Conservation (phyloP, 305 asterid species). For the Vinca major region DNA sequence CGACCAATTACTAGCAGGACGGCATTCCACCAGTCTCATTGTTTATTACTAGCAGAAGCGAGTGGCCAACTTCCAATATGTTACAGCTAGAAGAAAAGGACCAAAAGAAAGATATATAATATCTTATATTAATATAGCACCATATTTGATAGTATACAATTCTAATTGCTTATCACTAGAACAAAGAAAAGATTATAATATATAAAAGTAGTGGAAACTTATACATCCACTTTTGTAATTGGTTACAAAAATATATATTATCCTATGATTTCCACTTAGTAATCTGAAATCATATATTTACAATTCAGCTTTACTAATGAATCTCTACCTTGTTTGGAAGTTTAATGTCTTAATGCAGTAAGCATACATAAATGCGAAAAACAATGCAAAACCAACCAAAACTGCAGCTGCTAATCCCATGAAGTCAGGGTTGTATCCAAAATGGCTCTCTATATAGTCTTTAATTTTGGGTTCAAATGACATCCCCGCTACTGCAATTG, state of each 20-base stretch:
- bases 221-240: not conserved
- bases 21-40: too few relatives aligned
- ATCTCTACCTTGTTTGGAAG: slow-evolving; percentile 61
- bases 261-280: not conserved
- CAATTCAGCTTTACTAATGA: slow-evolving; percentile 5
- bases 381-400: slow-evolving; percentile 59
- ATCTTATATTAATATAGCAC: not conserved
- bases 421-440: slow-evolving; percentile 60
- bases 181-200: not conserved
- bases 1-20: too few relatives aligned
- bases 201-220: not conserved
- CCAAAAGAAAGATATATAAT: not conserved
- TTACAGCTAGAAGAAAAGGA: too few relatives aligned
- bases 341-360: slow-evolving; percentile 67
- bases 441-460: slow-evolving; percentile 45
- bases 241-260: not conserved
- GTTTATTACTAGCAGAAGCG: too few relatives aligned
- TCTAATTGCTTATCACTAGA: not conserved
- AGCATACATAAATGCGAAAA: slow-evolving; percentile 70
- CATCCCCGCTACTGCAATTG: slow-evolving; percentile 41
- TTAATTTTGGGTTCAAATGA: slow-evolving; percentile 37
- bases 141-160: not conserved
- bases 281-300: slow-evolving; percentile 12
- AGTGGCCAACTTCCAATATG: too few relatives aligned
- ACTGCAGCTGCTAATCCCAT: slow-evolving; percentile 68